Base-by-base conservation (phyloP, 257 asterid species). In the Scutellaria galericulata region DNA sequence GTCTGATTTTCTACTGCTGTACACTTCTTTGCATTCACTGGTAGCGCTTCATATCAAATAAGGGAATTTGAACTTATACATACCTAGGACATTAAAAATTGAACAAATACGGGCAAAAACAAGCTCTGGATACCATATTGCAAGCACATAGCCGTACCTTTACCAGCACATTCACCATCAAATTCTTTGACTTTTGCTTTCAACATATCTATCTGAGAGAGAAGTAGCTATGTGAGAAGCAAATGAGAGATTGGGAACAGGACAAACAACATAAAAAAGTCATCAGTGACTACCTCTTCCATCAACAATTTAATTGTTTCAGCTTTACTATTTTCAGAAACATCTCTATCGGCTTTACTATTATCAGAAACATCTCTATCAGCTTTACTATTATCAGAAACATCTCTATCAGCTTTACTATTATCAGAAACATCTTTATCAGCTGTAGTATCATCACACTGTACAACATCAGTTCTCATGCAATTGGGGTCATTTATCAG, bases 201-300 rank as follows among this genome's bases (percentile, higher is more conserved):
- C 51, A 94, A 89, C 75, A 79, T 73, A 63, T 77, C 85, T 78
- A 89, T 83, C 97, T 94, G 96, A 70, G 77, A 59, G 65, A 55
- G 15, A 22, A 68, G 53, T 53, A 68, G 56, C 70, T 54, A 40
- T 37, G 52, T 82, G 67, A 80, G 83, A 68, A 66, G 81, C 31
- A 77, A 59, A 77, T 53, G 4, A 51, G 47, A 64, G 24, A 81
- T 53, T 46, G 64, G 46, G 50, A 68, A 37, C 56, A 12, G 13
- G 18, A 24, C 71, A 68, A 55, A 59, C 67, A 40, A 4, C 37
- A 31, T 31, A 70, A 5, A 64, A 41, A 50, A 72, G 56, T 42
- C 55, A 53, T 57, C 53, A 50, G 27, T 66, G 65, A 61, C 45
- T 61, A 93, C 97, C 98, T 94, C 97, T 83, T 87, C 86, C 79